Evolutionary conservation across 352 stramenopile genomes (phyloP).

Genomic region (Pythium aphanidermatum): DNA sequence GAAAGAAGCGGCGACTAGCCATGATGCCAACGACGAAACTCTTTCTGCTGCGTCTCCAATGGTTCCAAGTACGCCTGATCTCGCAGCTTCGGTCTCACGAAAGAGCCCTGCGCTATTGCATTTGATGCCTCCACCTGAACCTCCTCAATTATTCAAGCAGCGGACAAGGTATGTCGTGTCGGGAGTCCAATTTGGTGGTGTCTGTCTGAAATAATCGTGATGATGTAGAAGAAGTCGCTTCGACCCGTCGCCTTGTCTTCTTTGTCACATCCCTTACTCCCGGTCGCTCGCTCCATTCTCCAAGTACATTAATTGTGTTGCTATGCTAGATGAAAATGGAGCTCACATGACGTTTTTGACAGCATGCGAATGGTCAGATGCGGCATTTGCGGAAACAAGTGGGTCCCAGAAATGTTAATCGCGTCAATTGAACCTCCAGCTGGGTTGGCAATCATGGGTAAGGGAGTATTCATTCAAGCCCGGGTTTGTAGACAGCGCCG

Average conservation of each 20-base stretch:
- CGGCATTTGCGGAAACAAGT: slow-evolving; percentile 95
- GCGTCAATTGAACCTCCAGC: slow-evolving; percentile 84
- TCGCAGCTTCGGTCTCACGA: slow-evolving; percentile 28
- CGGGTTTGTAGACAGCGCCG: slow-evolving; percentile 91
- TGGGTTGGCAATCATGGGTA: slow-evolving; percentile 83
- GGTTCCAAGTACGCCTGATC: slow-evolving; percentile 27
- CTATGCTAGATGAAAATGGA: background rate
- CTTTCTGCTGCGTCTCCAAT: slow-evolving; percentile 26
- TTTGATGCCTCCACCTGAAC: slow-evolving; percentile 14
- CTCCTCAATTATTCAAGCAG: slow-evolving; percentile 5
- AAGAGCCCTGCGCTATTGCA: slow-evolving; percentile 45
- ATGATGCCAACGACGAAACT: slow-evolving; percentile 34
- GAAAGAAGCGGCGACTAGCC: slow-evolving; percentile 32
- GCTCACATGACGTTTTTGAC: slow-evolving; percentile 1
- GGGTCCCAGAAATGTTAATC: slow-evolving; percentile 95
- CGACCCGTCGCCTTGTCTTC: slow-evolving; percentile 82
- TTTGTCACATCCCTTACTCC: slow-evolving; percentile 97
- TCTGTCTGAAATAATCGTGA: slow-evolving; percentile 1
- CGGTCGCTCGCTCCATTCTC: slow-evolving; percentile 93
- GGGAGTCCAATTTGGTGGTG: background rate
- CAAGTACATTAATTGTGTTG: slow-evolving; percentile 55
- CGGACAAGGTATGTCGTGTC: slow-evolving; percentile 11
- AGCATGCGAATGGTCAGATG: slow-evolving; percentile 97
- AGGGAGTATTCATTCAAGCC: slow-evolving; percentile 94
- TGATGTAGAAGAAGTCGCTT: slow-evolving; percentile 33